Evolutionary conservation across 2,329 filamentous ascomycete species (phyloP).

Genomic region (Daldinia sp.): DNA sequence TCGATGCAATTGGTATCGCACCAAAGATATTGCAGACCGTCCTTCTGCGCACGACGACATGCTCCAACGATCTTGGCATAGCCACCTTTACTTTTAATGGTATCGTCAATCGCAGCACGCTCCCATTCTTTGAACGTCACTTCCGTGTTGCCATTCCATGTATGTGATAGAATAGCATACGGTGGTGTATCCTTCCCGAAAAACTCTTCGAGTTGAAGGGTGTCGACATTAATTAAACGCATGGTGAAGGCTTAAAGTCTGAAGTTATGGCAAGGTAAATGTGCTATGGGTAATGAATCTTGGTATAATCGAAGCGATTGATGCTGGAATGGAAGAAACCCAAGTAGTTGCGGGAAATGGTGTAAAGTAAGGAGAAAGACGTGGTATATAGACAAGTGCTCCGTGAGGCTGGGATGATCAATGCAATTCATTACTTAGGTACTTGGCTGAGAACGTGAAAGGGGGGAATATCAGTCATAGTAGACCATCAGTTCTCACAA

Average conservation of each 20-base stretch:
- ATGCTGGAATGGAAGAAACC: neutral
- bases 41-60: slow-evolving; percentile 42
- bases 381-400: slow-evolving; percentile 5
- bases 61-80: slow-evolving; percentile 48
- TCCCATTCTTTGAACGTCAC: slow-evolving; percentile 47
- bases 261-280: neutral
- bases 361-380: neutral
- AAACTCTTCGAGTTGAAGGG: slow-evolving; percentile 47
- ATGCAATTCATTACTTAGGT: neutral
- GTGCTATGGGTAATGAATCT: neutral
- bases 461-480: neutral
- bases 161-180: slow-evolving; percentile 53
- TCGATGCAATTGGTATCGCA: slow-evolving; percentile 52
- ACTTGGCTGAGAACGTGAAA: neutral
- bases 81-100: slow-evolving; percentile 41
- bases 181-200: slow-evolving; percentile 40
- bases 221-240: slow-evolving; percentile 50
- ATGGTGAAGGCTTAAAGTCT: slow-evolving; percentile 36
- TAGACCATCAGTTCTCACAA: neutral
- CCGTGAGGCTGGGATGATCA: neutral
- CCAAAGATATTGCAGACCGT: slow-evolving; percentile 46
- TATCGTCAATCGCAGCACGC: slow-evolving; percentile 18
- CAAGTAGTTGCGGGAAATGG: neutral
- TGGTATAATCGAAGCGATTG: no score
- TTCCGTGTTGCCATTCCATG: slow-evolving; percentile 47